Conservation (phyloP, 768 basidiomycete genomes). For the Tylopilus intermedius region DNA sequence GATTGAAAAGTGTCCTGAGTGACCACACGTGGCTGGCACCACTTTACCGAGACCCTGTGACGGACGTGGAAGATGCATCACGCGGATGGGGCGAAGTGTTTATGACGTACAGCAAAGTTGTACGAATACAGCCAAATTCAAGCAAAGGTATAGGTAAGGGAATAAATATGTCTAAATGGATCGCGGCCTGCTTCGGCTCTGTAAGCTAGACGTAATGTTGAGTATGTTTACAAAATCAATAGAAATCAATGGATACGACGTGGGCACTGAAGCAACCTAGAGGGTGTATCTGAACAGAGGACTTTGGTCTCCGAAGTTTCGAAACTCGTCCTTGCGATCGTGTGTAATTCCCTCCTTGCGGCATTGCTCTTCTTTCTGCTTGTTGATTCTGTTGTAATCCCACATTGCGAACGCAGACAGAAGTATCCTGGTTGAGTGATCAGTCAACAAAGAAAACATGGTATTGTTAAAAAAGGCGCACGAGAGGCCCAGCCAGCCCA, state of each 20-base stretch:
- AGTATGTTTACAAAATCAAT: not conserved
- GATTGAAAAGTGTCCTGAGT: too few relatives aligned
- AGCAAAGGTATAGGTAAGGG: not conserved
- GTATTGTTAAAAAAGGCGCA: slow-evolving; percentile 22
- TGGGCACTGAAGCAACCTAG: not conserved
- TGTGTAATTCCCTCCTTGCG: slow-evolving; percentile 38
- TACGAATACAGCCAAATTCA: not conserved
- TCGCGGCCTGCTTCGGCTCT: not conserved
- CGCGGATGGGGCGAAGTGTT: too few relatives aligned
- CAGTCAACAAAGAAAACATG: slow-evolving; percentile 31
- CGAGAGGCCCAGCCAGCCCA: slow-evolving; percentile 32
- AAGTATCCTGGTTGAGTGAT: slow-evolving; percentile 32
- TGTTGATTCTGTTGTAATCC: slow-evolving; percentile 46
- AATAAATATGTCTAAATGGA: not conserved
- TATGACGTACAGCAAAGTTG: too few relatives aligned
- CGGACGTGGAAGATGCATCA: too few relatives aligned
- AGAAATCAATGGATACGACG: not conserved
- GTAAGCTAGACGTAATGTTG: not conserved
- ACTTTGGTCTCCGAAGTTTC: slow-evolving; percentile 46
- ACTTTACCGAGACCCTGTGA: too few relatives aligned
- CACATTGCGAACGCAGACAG: slow-evolving; percentile 41
- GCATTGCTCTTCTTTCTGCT: slow-evolving; percentile 42
- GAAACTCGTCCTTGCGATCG: slow-evolving; percentile 37
- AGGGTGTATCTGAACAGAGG: slow-evolving; percentile 47
- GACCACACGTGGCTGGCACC: too few relatives aligned